Conservation (phyloP, 352 stramenopile genomes). For the Phytophthora sojae region DNA sequence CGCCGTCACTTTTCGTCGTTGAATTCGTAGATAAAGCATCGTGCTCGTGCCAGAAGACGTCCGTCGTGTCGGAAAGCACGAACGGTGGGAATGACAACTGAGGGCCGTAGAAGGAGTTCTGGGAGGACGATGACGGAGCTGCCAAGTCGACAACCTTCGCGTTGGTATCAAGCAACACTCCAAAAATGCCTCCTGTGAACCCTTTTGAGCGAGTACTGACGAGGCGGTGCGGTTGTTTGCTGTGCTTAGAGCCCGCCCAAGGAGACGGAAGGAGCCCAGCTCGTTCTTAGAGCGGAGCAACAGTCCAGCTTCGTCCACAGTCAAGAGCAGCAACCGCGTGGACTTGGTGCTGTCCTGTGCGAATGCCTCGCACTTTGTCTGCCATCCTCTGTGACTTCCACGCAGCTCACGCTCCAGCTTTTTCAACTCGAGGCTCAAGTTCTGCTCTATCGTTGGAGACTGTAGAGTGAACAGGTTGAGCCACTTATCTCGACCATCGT, state of each 20-base stretch:
- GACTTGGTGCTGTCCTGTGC: no score
- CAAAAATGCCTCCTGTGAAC: not conserved
- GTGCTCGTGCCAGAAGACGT: not conserved
- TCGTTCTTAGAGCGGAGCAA: no score
- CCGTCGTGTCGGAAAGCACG: conserved; percentile 1
- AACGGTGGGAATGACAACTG: not conserved
- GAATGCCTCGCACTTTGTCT: no score
- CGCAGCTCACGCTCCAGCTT: no score
- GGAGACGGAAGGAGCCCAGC: no score
- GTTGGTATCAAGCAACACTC: not conserved
- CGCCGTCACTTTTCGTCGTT: not conserved
- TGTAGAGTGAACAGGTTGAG: no score
- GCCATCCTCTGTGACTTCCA: no score
- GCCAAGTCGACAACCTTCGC: not conserved
- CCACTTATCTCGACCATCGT: no score
- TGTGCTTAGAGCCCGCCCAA: not conserved
- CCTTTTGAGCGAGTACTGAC: not conserved
- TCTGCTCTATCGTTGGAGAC: no score
- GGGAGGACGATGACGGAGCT: not conserved
- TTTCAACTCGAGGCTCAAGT: no score
- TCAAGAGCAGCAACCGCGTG: no score
- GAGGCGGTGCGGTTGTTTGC: not conserved
- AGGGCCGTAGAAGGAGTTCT: not conserved
- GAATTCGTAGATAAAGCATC: not conserved
- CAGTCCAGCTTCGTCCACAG: no score